Conservation (phyloP, 257 asterid species). For the Linaria vulgaris region DNA sequence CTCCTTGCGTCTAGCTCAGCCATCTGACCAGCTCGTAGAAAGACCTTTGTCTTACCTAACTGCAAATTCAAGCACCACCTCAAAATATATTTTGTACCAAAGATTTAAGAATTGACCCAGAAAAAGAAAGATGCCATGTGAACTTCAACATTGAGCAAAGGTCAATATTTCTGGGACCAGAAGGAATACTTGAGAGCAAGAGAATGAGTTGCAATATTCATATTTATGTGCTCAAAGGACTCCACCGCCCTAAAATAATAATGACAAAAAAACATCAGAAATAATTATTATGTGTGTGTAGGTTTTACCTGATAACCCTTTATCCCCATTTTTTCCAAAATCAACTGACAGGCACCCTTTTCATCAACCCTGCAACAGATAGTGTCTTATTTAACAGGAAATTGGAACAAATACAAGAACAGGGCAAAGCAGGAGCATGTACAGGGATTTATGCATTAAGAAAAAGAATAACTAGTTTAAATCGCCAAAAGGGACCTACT, state of each 20-base stretch:
- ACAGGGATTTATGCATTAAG: no score
- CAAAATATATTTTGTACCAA: conserved; percentile 12
- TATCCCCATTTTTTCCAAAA: conserved; percentile 86
- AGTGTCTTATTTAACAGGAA: conserved; percentile 21
- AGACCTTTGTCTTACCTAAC: conserved; percentile 96
- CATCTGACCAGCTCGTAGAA: conserved; percentile 99
- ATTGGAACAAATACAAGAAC: neutral
- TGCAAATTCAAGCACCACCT: conserved; percentile 41
- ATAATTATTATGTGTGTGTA: conserved; percentile 8
- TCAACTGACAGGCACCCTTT: conserved; percentile 81
- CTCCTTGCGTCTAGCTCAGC: conserved; percentile 97
- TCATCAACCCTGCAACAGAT: conserved; percentile 69
- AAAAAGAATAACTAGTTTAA: conserved; percentile 14
- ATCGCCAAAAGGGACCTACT: conserved; percentile 47
- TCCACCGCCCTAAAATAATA: conserved; percentile 2
- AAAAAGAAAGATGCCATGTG: conserved; percentile 3
- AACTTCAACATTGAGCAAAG: no score
- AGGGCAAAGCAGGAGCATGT: neutral
- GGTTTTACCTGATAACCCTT: conserved; percentile 86
- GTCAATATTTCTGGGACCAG: conserved; percentile 2
- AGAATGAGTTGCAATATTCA: conserved; percentile 17
- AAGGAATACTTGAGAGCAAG: neutral
- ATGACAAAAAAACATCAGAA: conserved; percentile 14
- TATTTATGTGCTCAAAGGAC: conserved; percentile 11
- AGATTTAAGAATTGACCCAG: conserved; percentile 10